These are phyloP conservation scores for Epichloe glyceriae DNA, from an alignment of 2,329 filamentous ascomycete species.

Conservation along the genomic window DNA sequence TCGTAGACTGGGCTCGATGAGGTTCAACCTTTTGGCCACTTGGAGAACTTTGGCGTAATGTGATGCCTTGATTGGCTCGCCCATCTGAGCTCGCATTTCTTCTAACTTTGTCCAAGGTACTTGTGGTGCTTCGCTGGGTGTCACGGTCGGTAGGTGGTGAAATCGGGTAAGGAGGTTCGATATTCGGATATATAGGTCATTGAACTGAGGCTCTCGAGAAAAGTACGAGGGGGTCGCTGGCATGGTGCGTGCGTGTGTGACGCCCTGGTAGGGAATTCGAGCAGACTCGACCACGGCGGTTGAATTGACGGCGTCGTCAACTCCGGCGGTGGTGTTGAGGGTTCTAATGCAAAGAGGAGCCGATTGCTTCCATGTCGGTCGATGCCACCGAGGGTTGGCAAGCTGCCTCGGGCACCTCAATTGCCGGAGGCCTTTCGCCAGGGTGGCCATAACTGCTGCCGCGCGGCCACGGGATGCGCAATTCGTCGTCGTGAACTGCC, in stretches of 20 bases:
- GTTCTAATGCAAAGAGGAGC: conserved; percentile 16
- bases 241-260: conserved; percentile 54
- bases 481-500: background rate
- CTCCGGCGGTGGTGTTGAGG: conserved; percentile 10
- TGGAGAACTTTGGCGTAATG: conserved; percentile 68
- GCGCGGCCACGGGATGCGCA: conserved; percentile 1
- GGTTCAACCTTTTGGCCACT: conserved; percentile 68
- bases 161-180: conserved; percentile 61
- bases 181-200: conserved; percentile 67
- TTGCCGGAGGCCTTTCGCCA: conserved; percentile 23
- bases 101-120: conserved; percentile 70
- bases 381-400: conserved; percentile 17
- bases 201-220: conserved; percentile 72
- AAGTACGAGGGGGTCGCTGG: conserved; percentile 92
- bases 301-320: conserved; percentile 7
- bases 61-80: conserved; percentile 60
- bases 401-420: conserved; percentile 22
- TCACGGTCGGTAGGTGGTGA: conserved; percentile 56
- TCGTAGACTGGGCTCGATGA: conserved; percentile 67
- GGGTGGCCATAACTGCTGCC: conserved; percentile 21
- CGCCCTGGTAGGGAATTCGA: conserved; percentile 18
- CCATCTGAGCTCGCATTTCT: conserved; percentile 59
- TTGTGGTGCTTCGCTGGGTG: conserved; percentile 52
- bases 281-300: conserved; percentile 12
- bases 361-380: conserved; percentile 12